Conservation (phyloP, 257 asterid species). For the Lycium barbarum region DNA sequence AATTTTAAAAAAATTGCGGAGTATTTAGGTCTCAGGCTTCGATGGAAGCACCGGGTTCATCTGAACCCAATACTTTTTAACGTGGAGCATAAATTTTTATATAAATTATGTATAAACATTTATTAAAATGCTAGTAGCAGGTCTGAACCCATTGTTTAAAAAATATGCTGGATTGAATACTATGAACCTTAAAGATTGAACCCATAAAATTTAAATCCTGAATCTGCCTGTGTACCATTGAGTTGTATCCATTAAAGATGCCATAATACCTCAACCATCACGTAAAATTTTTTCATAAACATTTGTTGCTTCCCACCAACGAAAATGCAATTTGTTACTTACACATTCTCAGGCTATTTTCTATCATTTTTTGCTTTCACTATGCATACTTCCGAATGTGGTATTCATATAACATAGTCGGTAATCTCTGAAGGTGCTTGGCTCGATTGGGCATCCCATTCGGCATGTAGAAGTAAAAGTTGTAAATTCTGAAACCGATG, state of each 20-base stretch:
- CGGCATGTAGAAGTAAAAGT: conserved; percentile 71
- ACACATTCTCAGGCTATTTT: neutral
- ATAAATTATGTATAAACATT: too few relatives aligned
- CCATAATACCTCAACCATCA: neutral
- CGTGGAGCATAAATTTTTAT: too few relatives aligned
- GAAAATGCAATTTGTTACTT: neutral
- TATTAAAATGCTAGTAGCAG: too few relatives aligned
- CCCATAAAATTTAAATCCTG: too few relatives aligned
- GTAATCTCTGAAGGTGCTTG: conserved; percentile 74
- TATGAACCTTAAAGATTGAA: too few relatives aligned
- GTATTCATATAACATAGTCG: conserved; percentile 36
- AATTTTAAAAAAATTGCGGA: neutral
- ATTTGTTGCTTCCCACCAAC: neutral
- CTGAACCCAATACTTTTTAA: too few relatives aligned
- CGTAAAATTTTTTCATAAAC: neutral
- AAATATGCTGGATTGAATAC: too few relatives aligned
- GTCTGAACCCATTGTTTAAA: too few relatives aligned
- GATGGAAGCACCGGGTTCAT: too few relatives aligned
- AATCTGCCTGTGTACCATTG: neutral
- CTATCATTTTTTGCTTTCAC: neutral
- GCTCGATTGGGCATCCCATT: conserved; percentile 86
- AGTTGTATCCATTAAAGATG: neutral
- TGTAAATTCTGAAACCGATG: conserved; percentile 79
- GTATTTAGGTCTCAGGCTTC: neutral
- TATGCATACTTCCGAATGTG: conserved; percentile 29